Percentiles rank a stretch among this genome's conserved stretches.
phyloP scores from a whole-genome alignment of 2,329 filamentous ascomycete genomes.

The Epichloe festucae region DNA sequence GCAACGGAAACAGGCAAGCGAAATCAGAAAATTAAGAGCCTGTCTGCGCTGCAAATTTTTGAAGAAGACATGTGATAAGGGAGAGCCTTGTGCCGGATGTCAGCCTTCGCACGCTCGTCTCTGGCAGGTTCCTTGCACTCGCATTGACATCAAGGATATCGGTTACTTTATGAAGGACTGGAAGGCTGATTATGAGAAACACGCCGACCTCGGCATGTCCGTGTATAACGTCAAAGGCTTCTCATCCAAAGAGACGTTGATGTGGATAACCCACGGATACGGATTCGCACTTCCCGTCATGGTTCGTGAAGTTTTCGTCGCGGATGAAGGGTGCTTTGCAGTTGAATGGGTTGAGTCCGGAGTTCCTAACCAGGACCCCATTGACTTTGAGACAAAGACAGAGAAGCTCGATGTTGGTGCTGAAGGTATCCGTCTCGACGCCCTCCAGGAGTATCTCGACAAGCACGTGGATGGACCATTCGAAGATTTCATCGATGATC shows the following conservation, averaged over 20 bases:
- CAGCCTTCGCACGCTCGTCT: conserved; percentile 89
- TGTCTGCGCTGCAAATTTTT: conserved; percentile 96
- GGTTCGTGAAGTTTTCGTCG: conserved; percentile 85
- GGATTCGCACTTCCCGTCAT: conserved; percentile 86
- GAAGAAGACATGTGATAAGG: conserved; percentile 98
- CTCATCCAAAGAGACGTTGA: conserved; percentile 49
- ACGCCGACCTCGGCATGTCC: conserved; percentile 74
- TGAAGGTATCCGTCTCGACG: conserved; percentile 69
- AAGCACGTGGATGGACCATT: conserved; percentile 88
- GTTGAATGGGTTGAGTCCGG: conserved; percentile 86
- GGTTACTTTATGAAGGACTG: conserved; percentile 99
- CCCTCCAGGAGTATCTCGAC: conserved; percentile 85
- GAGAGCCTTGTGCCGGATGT: conserved; percentile 88
- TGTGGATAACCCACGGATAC: conserved; percentile 95
- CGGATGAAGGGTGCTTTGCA: conserved; percentile 83
- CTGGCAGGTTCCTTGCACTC: conserved; percentile 95
- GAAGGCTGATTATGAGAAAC: conserved; percentile 92
- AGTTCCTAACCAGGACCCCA: conserved; percentile 53
- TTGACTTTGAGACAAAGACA: conserved; percentile 75
- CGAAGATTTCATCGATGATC: conserved; percentile 87
- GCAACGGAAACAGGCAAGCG: conserved; percentile 89
- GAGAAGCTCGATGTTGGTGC: conserved; percentile 80
- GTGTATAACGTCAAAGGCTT: conserved; percentile 91
- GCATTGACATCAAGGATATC: conserved; percentile 97
- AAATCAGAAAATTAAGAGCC: conserved; percentile 88